A percentile compares a stretch with the other conserved stretches of the same genome.
These are phyloP conservation scores for Durotheca rogersii DNA, from an alignment of 495 filamentous ascomycete genomes.

Conservation along the genomic window DNA sequence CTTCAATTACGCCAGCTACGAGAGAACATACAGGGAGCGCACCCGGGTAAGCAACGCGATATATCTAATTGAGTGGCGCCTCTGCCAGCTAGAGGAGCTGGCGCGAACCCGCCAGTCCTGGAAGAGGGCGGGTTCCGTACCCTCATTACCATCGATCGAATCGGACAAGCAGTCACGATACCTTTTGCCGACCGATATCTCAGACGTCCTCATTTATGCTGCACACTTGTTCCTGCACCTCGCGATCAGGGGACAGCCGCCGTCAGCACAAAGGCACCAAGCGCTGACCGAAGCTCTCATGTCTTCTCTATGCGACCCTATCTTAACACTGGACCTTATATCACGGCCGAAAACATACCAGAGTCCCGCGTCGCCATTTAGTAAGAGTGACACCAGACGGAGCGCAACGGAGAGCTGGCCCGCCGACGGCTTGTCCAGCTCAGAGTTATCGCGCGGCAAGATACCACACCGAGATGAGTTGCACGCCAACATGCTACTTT, in stretches of 20 bases:
- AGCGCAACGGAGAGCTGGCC: constrained; percentile 28
- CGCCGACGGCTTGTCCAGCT: constrained; percentile 26
- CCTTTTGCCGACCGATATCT: constrained; percentile 27
- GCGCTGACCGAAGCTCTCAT: constrained; percentile 29
- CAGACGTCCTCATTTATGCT: constrained; percentile 30
- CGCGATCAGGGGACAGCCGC: constrained; percentile 34
- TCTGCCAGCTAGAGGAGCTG: constrained; percentile 29
- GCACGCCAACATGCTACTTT: constrained; percentile 32
- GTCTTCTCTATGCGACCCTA: constrained; percentile 28
- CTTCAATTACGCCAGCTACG: constrained; percentile 33
- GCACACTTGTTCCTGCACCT: constrained; percentile 34
- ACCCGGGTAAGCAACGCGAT: constrained; percentile 35
- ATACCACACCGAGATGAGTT: constrained; percentile 23
- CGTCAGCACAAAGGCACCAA: constrained; percentile 30
- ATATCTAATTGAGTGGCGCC: constrained; percentile 35
- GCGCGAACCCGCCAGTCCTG: constrained; percentile 19
- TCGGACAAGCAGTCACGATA: constrained; percentile 2
- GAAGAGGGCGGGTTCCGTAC: constrained; percentile 12
- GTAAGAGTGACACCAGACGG: constrained; percentile 3
- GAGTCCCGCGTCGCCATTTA: constrained; percentile 13
- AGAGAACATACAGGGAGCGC: constrained; percentile 26
- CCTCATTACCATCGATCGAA: constrained; percentile 8
- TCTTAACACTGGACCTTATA: constrained; percentile 28
- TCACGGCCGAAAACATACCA: constrained; percentile 21
- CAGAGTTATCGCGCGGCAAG: constrained; percentile 14